These are phyloP conservation scores for Articulospora tetracladia DNA, from an alignment of 495 filamentous ascomycete genomes.

Conservation along the genomic window DNA sequence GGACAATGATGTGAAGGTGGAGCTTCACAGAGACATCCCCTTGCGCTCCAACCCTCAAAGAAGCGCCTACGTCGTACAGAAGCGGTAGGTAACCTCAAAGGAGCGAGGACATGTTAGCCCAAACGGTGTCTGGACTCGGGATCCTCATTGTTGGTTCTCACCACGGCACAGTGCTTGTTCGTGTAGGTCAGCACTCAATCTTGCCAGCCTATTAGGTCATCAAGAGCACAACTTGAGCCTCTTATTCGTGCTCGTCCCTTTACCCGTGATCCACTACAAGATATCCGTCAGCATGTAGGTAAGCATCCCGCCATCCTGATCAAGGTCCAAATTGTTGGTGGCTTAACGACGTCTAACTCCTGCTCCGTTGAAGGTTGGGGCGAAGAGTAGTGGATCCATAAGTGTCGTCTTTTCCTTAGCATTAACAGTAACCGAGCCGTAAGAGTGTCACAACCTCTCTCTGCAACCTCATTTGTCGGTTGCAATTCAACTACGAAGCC, in stretches of 20 bases:
- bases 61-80: neutral
- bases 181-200: neutral
- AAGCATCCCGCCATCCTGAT: neutral
- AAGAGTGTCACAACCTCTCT: slow-evolving; percentile 11
- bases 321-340: neutral
- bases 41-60: neutral
- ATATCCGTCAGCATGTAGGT: neutral
- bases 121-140: neutral
- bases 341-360: neutral
- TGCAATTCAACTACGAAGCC: neutral
- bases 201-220: neutral
- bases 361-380: neutral
- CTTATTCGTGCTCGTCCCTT: slow-evolving; percentile 18
- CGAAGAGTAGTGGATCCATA: neutral
- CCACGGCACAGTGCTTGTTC: neutral
- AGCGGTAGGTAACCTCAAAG: neutral
- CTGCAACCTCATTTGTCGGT: slow-evolving; percentile 14
- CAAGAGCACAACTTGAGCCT: neutral
- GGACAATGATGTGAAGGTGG: neutral
- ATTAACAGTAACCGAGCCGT: slow-evolving; percentile 9
- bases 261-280: neutral
- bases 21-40: neutral
- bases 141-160: neutral
- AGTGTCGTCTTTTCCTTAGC: neutral
- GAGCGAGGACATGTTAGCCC: neutral